Conservation (phyloP, 1,284 basidiomycete species). For the Schizophyllum commune region DNA sequence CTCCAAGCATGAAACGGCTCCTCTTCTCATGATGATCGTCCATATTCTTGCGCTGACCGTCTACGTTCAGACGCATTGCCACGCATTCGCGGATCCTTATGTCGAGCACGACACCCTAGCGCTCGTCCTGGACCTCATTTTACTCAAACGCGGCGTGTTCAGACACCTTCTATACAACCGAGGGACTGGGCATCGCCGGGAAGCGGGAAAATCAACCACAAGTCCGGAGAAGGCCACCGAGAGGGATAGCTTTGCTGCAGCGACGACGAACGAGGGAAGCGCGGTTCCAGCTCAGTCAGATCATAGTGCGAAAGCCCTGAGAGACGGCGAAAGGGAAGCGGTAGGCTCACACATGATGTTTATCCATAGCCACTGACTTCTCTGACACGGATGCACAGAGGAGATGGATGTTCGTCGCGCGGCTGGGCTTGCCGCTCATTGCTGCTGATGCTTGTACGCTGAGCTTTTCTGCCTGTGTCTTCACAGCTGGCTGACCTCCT, state of each 20-base stretch:
- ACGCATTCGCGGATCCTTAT: conserved; percentile 78
- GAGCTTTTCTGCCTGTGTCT: no score
- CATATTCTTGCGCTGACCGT: no score
- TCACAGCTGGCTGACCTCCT: no score
- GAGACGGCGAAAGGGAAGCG: not conserved
- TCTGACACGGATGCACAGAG: no score
- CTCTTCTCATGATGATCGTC: no score
- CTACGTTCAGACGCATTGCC: conserved; percentile 63
- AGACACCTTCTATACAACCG: conserved; percentile 88
- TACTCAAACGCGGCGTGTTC: conserved; percentile 83
- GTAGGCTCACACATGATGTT: no score
- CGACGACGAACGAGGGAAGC: not conserved
- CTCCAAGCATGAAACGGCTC: no score
- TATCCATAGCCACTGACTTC: no score
- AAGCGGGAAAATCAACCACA: conserved; percentile 14
- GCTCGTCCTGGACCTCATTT: conserved; percentile 76
- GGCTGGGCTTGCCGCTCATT: conserved; percentile 48
- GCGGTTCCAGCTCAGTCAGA: not conserved
- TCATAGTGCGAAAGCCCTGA: not conserved
- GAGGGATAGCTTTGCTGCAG: conserved; percentile 11
- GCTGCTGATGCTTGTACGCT: conserved; percentile 70
- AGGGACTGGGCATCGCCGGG: conserved; percentile 51
- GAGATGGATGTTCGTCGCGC: conserved; percentile 46
- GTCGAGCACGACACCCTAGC: conserved; percentile 81
- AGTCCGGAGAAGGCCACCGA: conserved; percentile 7